Percentiles rank a stretch among this genome's conserved stretches.
These are phyloP conservation scores for Salix brachista DNA, from an alignment of 345 rosid species.

Conservation along the genomic window DNA sequence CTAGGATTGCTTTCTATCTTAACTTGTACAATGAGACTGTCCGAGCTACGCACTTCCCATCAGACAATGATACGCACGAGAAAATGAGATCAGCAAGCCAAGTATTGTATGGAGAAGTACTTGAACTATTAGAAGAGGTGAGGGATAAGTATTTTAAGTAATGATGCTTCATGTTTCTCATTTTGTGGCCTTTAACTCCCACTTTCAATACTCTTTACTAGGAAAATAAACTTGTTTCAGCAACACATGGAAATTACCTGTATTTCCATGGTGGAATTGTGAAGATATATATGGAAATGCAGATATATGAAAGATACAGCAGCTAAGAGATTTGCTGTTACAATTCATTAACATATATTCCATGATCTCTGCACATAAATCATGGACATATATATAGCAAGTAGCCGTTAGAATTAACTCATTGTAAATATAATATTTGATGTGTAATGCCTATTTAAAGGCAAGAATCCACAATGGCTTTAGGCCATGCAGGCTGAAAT, in stretches of 20 bases:
- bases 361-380: no score
- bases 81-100: neutral
- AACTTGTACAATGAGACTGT: constrained; percentile 88
- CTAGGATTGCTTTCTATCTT: constrained; percentile 79
- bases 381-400: no score
- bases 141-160: neutral
- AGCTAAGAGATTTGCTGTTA: no score
- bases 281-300: no score
- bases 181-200: neutral
- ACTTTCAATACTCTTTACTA: neutral
- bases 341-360: no score
- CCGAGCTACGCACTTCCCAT: constrained; percentile 56
- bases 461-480: no score
- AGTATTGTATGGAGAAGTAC: neutral
- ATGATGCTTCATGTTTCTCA: neutral
- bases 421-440: no score
- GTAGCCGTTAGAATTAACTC: no score
- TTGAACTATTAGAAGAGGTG: neutral
- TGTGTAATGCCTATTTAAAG: no score
- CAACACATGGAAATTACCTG: neutral
- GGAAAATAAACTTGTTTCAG: neutral
- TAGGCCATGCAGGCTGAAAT: no score
- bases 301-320: no score
- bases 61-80: neutral
- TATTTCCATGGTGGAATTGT: neutral